These are phyloP conservation scores for Populus trichocarpa DNA, from an alignment of 441 rosid genomes.

Conservation along the genomic window DNA sequence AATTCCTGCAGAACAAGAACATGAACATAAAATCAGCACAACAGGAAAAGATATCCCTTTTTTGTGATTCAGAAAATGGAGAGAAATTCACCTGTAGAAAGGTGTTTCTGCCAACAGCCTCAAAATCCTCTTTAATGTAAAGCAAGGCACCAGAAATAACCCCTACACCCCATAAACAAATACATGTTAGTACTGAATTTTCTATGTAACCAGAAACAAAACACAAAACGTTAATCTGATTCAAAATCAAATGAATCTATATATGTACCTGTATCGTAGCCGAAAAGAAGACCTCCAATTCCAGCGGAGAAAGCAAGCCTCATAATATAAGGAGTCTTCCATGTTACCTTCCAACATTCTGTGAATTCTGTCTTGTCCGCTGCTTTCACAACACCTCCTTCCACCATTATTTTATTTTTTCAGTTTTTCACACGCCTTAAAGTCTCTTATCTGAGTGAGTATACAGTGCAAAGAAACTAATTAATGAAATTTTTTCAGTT, in stretches of 20 bases:
- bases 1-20: conserved; percentile 35
- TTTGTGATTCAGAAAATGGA: not conserved
- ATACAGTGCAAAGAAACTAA: no score
- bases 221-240: no score
- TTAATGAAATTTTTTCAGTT: no score
- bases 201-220: no score
- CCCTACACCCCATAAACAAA: conserved; percentile 23
- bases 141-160: conserved; percentile 78
- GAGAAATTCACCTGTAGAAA: conserved; percentile 40
- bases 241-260: not conserved
- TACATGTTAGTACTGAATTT: no score
- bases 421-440: not conserved
- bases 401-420: conserved; percentile 46
- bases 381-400: conserved; percentile 52
- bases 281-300: conserved; percentile 71
- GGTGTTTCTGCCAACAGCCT: conserved; percentile 40
- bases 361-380: conserved; percentile 48
- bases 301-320: conserved; percentile 69
- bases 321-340: conserved; percentile 70
- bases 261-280: conserved; percentile 61
- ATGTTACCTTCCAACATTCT: conserved; percentile 56
- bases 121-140: conserved; percentile 53
- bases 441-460: no score
- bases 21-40: not conserved
- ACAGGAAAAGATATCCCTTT: not conserved